Base-by-base conservation (phyloP, 169 alveolate genomes). In the Cryptosporidium ubiquitum region DNA sequence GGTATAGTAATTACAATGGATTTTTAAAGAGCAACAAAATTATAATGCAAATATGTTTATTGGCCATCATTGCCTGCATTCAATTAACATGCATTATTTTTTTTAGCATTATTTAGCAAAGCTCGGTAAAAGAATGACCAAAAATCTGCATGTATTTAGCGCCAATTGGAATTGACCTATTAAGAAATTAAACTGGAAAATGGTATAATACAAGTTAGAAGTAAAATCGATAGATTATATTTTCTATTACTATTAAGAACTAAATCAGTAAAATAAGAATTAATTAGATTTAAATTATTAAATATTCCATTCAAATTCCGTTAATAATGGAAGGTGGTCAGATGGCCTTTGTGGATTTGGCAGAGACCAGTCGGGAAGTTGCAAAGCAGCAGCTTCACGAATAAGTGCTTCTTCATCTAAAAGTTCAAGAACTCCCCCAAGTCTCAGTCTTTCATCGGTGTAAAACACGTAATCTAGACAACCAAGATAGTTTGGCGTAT, bases 301-400 rank as follows among this genome's bases (percentile, higher is more conserved):
- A 10, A 84, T 68, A 39, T 86, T 89, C 85, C 92, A 93, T 55
- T 93, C 96, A 69, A 93, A 93, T 68, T 92, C 86, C n/a, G 94
- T 91, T 18, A 94, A 66, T 49, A 94, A 74, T n/a, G 95, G 96
- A 16, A 94, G 69, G 69, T 94, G 95, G 57, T 94, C 95, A 12
- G 95, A 94, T 12, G 96, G 94, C 52, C 95, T 85, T 33, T 91
- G 91, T 35, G 96, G 96, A 18, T 91, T 91, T 20, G 96, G 96
- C 29, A 93, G 84, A 12, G 95, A 94, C 86, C 93, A 86, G 37
- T 84, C 86, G 5, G 93, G 91, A 1, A 92, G 93, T 68, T 92
- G 96, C 85, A 92, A 91, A 18, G 92, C 70, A 33, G 92, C 94
- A 1, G 96, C 95, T 70, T 93, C 96, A 60, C 92, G 92, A 79